Evolutionary conservation across 257 asterid species (phyloP), one percentile per base, ranked within the genome.

Genomic region (Euphrasia confusa): DNA sequence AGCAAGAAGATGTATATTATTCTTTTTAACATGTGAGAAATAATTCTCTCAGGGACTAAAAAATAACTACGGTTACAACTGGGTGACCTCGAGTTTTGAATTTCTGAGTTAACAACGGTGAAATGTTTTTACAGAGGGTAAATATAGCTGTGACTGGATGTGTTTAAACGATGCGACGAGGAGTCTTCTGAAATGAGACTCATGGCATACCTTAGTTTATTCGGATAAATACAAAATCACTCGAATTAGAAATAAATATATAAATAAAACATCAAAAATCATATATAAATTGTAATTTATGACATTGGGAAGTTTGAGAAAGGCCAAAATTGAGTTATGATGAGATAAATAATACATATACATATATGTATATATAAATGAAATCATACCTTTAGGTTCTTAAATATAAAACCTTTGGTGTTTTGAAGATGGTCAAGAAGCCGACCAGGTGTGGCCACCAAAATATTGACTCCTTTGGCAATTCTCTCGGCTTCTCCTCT

Each of bases 371-470:
- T 32, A 32, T 32, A 32, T 2, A 60, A 5, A 44, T 28, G 10
- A 33, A 4, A 12, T 4, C 58, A 42, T 69, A 93, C 99, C 97
- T 80, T 79, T 35, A 93, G 77, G 72, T 85, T 93, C 71, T 89
- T 89, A 75, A 62, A 92, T 24, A 87, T 78, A 70, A 92, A 92
- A 49, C 95, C 90, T 73, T 87, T 89, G 42, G 99, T 89, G 62
- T 87, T 86, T 35, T 87, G 89, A 69, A 92, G 96, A 74, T 92
- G 99, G 74, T 92, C 99, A 68, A 92, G 95, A 72, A 92, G 95
- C 54, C 97, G 95, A 50, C 99, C 97, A 66, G 99, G 99, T 40
- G 99, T 92, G 10, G 85, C 90, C 33, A 89, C 88, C 58, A 92
- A 68, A 58, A 92, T 72, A 74, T 92, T 92, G 47, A 72, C 91